Conservation (phyloP, 2,329 filamentous ascomycete genomes). For the Microsporum audouinii region DNA sequence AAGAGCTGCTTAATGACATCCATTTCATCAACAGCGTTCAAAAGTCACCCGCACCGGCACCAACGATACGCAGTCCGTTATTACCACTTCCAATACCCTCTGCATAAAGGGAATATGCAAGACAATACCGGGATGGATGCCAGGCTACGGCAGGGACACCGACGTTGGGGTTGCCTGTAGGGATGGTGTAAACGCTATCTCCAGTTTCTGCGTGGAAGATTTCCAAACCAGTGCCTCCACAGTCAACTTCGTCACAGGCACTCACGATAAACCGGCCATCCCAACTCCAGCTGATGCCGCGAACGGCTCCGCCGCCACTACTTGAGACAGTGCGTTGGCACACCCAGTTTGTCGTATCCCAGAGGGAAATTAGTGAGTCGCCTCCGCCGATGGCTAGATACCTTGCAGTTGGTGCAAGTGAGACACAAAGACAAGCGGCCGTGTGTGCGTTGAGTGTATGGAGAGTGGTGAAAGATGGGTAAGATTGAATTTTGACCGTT, state of each 20-base stretch:
- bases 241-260: slow-evolving; percentile 37
- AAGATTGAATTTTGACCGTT: slow-evolving; percentile 38
- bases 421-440: slow-evolving; percentile 37
- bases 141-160: slow-evolving; percentile 39
- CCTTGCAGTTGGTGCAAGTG: slow-evolving; percentile 37
- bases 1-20: background rate
- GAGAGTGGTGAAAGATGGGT: slow-evolving; percentile 34
- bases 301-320: slow-evolving; percentile 34
- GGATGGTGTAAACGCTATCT: slow-evolving; percentile 37
- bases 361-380: slow-evolving; percentile 40
- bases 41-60: slow-evolving; percentile 31
- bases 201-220: slow-evolving; percentile 42
- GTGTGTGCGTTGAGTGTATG: slow-evolving; percentile 40
- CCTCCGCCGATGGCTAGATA: slow-evolving; percentile 40
- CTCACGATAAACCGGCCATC: slow-evolving; percentile 40
- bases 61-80: slow-evolving; percentile 38
- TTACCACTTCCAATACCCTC: slow-evolving; percentile 31
- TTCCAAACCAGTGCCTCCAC: slow-evolving; percentile 35
- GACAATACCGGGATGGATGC: slow-evolving; percentile 40
- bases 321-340: slow-evolving; percentile 39
- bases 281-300: slow-evolving; percentile 41
- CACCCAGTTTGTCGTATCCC: slow-evolving; percentile 42
- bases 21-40: background rate
- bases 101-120: slow-evolving; percentile 38
- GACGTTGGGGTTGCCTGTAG: slow-evolving; percentile 28